Percentiles rank a stretch among this genome's conserved stretches.
phyloP scores from a whole-genome alignment of 768 basidiomycete species.

The Mycena maculata region DNA sequence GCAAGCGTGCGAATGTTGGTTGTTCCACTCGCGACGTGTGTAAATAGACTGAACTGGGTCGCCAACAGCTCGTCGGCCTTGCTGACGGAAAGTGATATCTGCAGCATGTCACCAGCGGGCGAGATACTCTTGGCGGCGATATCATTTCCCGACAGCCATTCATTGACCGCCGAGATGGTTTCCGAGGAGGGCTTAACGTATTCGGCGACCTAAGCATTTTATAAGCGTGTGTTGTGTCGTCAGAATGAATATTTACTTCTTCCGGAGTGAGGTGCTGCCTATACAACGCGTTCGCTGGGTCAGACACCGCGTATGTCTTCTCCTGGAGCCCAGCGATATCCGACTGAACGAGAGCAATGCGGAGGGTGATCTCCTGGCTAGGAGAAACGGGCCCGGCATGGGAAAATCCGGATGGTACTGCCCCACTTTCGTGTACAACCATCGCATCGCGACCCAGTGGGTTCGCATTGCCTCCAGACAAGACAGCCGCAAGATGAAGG shows the following conservation, averaged over 20 bases:
- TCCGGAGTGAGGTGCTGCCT: background rate
- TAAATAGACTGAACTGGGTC: constrained; percentile 54
- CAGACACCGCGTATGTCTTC: constrained; percentile 47
- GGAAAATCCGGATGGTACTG: background rate
- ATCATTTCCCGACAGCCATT: constrained; percentile 58
- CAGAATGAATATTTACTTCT: background rate
- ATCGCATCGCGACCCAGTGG: background rate
- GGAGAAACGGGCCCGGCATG: background rate
- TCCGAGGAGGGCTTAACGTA: constrained; percentile 15
- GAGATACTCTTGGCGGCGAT: constrained; percentile 52
- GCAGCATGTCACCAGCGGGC: constrained; percentile 43
- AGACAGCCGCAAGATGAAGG: background rate
- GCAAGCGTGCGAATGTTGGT: constrained; percentile 55
- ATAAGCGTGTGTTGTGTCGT: background rate
- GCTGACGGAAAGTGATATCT: constrained; percentile 49
- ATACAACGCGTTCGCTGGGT: constrained; percentile 33
- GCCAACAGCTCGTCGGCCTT: constrained; percentile 60
- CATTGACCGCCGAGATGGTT: constrained; percentile 18
- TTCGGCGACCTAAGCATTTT: background rate
- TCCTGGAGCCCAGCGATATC: constrained; percentile 39
- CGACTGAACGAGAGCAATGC: constrained; percentile 37
- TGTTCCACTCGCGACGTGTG: constrained; percentile 49
- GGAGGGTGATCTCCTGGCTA: constrained; percentile 43
- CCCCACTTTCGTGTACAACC: background rate
- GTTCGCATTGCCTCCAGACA: constrained; percentile 3